Conservation (phyloP, 2,329 filamentous ascomycete genomes). For the Cyphellophora attinorum region DNA sequence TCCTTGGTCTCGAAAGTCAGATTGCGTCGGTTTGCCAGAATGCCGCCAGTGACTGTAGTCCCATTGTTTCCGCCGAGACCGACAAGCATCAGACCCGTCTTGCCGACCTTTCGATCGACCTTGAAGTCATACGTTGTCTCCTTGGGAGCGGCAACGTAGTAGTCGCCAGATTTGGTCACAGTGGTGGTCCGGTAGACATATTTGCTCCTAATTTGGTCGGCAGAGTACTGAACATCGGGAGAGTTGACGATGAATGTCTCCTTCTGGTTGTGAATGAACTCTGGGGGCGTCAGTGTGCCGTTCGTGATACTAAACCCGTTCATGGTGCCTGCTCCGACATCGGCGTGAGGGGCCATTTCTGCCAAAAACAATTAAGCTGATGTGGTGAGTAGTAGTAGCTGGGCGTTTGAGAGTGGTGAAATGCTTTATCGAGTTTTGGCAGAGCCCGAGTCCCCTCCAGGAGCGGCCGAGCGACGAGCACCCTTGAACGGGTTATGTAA, state of each 20-base stretch:
- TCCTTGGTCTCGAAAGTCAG: slow-evolving; percentile 92
- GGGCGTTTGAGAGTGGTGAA: slow-evolving; percentile 33
- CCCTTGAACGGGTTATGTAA: slow-evolving; percentile 93
- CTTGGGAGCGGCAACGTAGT: slow-evolving; percentile 73
- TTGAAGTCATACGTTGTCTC: slow-evolving; percentile 96
- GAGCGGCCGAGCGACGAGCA: slow-evolving; percentile 84
- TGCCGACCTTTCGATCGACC: slow-evolving; percentile 85
- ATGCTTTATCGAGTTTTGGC: slow-evolving; percentile 36
- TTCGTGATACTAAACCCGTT: slow-evolving; percentile 41
- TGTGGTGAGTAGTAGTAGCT: slow-evolving; percentile 24
- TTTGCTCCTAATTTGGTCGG: slow-evolving; percentile 78
- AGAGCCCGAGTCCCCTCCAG: slow-evolving; percentile 65
- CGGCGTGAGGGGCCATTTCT: slow-evolving; percentile 89
- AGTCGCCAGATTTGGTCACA: slow-evolving; percentile 63
- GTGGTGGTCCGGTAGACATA: slow-evolving; percentile 95
- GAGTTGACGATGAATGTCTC: slow-evolving; percentile 79
- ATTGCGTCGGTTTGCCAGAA: slow-evolving; percentile 83
- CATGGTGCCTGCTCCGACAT: slow-evolving; percentile 46
- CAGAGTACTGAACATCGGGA: slow-evolving; percentile 85
- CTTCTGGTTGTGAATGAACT: slow-evolving; percentile 26
- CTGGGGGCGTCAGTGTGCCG: slow-evolving; percentile 28
- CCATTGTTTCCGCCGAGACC: slow-evolving; percentile 98
- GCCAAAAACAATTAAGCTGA: slow-evolving; percentile 19
- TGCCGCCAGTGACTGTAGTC: slow-evolving; percentile 90
- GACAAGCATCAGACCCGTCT: slow-evolving; percentile 93